These are phyloP conservation scores for Cyberlindnera maritima DNA, from an alignment of 805 yeast species.

Conservation along the genomic window DNA sequence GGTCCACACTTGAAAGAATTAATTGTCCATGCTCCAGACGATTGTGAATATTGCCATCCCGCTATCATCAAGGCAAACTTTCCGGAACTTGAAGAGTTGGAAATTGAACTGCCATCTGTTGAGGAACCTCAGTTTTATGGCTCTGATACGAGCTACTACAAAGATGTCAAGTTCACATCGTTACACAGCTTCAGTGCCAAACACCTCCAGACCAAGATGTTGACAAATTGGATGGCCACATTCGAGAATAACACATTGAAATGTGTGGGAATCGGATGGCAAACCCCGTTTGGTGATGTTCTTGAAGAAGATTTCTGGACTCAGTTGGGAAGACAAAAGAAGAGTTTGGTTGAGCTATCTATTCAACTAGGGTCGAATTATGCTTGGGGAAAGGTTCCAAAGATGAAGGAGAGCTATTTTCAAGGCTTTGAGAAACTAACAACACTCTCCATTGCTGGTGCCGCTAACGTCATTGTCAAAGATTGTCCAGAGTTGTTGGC, in stretches of 20 bases:
- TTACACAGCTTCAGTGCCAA: background rate
- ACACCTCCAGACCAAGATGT: background rate
- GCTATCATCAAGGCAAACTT: too few relatives aligned
- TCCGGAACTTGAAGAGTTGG: too few relatives aligned
- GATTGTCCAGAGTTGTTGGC: background rate
- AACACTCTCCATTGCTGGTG: background rate
- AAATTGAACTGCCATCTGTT: too few relatives aligned
- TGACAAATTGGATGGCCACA: background rate
- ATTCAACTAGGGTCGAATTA: background rate
- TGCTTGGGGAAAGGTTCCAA: background rate
- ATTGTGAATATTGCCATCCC: too few relatives aligned
- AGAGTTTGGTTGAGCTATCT: background rate
- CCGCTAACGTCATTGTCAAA: background rate
- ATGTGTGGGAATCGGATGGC: background rate
- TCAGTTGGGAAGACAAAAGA: background rate
- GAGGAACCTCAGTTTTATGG: too few relatives aligned
- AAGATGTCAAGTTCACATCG: background rate
- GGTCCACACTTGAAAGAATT: too few relatives aligned
- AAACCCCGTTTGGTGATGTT: background rate
- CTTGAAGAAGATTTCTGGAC: background rate
- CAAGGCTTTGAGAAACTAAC: background rate
- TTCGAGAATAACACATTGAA: background rate
- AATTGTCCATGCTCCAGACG: too few relatives aligned
- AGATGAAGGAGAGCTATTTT: background rate
- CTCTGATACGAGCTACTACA: too few relatives aligned